phyloP scores from a whole-genome alignment of 208 protist species.

The Porcisia hertigi region DNA sequence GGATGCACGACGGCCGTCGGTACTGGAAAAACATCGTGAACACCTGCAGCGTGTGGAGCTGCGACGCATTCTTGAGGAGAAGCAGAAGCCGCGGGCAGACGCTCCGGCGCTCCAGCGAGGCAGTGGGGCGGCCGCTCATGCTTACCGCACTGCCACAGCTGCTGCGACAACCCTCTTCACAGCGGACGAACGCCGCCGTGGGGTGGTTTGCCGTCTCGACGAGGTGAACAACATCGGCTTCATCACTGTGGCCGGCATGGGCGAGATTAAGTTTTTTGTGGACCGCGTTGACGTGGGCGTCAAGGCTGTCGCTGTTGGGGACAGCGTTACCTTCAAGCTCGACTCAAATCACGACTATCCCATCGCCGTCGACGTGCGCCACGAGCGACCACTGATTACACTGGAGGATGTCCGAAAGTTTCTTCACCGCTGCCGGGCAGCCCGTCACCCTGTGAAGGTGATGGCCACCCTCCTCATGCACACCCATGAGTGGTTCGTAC shows the following conservation, averaged over 20 bases:
- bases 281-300: conserved; percentile 84
- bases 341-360: conserved; percentile 81
- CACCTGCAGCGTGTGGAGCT: conserved; percentile 78
- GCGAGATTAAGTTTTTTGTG: conserved; percentile 86
- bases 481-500: conserved; percentile 71
- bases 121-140: not conserved
- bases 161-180: conserved; percentile 14
- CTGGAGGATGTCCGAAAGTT: conserved; percentile 71
- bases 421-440: conserved; percentile 56
- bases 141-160: not conserved
- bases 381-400: conserved; percentile 60
- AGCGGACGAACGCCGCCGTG: conserved; percentile 72
- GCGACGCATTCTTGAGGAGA: conserved; percentile 68
- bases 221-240: conserved; percentile 73
- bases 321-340: conserved; percentile 77
- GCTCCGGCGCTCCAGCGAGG: conserved; percentile 9
- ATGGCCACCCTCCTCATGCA: conserved; percentile 84
- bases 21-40: conserved; percentile 48
- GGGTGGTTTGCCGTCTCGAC: conserved; percentile 74
- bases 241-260: conserved; percentile 58
- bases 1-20: conserved; percentile 5
- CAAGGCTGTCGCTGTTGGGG: conserved; percentile 61
- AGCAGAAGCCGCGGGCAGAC: conserved; percentile 36
- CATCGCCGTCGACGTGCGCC: conserved; percentile 79
- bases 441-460: conserved; percentile 57